Evolutionary conservation across 345 rosid species (phyloP), one percentile per base, ranked within the genome.

Genomic region (Heritiera littoralis): DNA sequence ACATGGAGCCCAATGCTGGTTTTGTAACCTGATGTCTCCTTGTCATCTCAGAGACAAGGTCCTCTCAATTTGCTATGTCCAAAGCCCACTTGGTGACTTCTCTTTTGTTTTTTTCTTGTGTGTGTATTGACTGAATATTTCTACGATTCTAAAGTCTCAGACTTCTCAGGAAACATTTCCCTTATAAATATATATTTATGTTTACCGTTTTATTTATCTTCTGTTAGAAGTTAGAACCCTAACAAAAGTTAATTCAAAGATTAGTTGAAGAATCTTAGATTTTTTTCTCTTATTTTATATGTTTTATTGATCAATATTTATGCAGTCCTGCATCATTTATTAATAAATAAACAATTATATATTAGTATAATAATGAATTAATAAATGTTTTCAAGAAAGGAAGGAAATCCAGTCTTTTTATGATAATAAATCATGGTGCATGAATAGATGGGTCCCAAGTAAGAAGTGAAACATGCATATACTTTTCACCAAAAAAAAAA

Each of bases 1-100:
- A 82, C 89, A 85, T 92, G 92, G 89, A 89, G 88, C 90, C 93
- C 92, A 84, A 79, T 81, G 88, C 86, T 77, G 65, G 78, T 79
- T 69, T 78, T 78, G 46, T 18, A 13, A 84, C 69, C 77, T 81
- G 79, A 75, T 77, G 78, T 80, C 87, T 83, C 80, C 76, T 83
- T 80, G 83, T 84, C 85, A 83, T 78, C 70, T 75, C 75, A 78
- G 68, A 77, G 75, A 77, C n/a, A 76, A 79, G 78, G 78, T 78
- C 78, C 77, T 82, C 76, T 81, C 79, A 41, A 32, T 17, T 69
- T 64, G 51, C 71, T n/a, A 52, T 13, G 60, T 43, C 69, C 30
- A 52, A 66, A 17, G 43, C 64, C 56, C 43, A 46, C 71, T 81
- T 69, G 52, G 82, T 61, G 80, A 80, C 75, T 85, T 79, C 40